Base-by-base conservation (phyloP, 345 rosid species). In the Raphanus sativus region DNA sequence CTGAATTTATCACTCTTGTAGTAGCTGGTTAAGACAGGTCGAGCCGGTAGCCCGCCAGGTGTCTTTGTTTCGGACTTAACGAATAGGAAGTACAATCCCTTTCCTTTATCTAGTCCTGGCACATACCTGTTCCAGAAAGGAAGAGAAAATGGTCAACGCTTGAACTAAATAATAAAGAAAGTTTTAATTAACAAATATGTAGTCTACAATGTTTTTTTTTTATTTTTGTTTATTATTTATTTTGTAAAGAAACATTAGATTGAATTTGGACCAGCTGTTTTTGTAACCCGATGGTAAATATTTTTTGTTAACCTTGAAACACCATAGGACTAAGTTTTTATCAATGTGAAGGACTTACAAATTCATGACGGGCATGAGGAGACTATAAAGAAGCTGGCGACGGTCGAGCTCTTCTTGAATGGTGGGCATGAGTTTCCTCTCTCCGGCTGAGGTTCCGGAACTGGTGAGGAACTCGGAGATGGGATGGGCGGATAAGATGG, bases 381-480 rank as follows among this genome's bases (percentile, higher is more conserved):
- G 92, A 80, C 97, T 92, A 82, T 95, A 95, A 10, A 95, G 87
- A 63, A 83, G 77, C 78, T 87, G 95, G 21, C 98, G 97, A 72
- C 99, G 99, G 74, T 88, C 96, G 65, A 89, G 83, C 84, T 95
- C 99, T 83, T 92, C 98, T 42, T 50, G 78, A 79, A 92, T 95
- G 26, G 99, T 89, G 1, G 99, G 99, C 99, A 95, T 90, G 71
- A 92, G 85, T 55, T 95, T 95, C 79, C 99, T 90, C 78, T 95
- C 99, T 32, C 99, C 99, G 6, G 97, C 99, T 24, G 99, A 95
- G 56, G 99, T 92, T 38, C 99, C 99, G 11, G 98, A 95, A 76
- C 99, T 95, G 88, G 99, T 95, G 84, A 95, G 98, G 76, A 95
- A 90, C 83, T 95, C 99, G 8, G 99, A 92, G 80, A 95, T 83